Evolutionary conservation across 352 stramenopile species (phyloP), one percentile per base, ranked within the genome.

Genomic region (Elongisporangium anandrum): DNA sequence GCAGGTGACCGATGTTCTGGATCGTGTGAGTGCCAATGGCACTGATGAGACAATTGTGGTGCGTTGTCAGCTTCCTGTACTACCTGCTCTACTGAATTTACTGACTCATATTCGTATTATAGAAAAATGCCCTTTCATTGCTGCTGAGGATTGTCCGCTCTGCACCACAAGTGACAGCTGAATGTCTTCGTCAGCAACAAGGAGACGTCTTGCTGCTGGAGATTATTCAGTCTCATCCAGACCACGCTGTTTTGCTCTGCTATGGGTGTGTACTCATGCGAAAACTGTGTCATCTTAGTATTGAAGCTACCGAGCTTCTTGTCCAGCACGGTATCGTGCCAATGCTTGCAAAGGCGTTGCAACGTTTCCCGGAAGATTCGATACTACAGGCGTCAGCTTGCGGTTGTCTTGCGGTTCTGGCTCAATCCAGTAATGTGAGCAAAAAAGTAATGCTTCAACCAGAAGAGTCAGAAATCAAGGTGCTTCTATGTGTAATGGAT

Each of bases 241-340:
- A 75, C 1, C 80, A 91, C 34, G 80, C 81, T 6, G 81, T 91
- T n/a, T 56, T 91, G 39, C 70, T 89, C 6, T 91, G 81, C 55
- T 91, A 91, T 34, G 81, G 81, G 17, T 89, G 80, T 60, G 81
- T 91, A 22, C 63, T 91, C 15, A 77, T 89, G 65, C 81, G 81
- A 54, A 91, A 91, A 47, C 64, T 91, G 22, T 91, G 77, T 52
- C 79, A 91, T 53, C 62, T 91, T 10, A 89, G 75, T 54, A 70
- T 87, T 38, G 77, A 90, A 26, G 70, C 78, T 4, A 79, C 70
- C 1, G 74, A 83, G 50, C 66, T 88, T 21, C 88, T 90, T 69
- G 63, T 87, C n/a, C 65, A 81, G 45, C 69, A 86, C 45, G 74
- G 78, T 4, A 83, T 88, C 41, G 66, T 89, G n/a, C 39, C 65